These are phyloP conservation scores for Sporothrix variecibatus DNA, from an alignment of 2,329 filamentous ascomycete genomes.

Conservation along the genomic window DNA sequence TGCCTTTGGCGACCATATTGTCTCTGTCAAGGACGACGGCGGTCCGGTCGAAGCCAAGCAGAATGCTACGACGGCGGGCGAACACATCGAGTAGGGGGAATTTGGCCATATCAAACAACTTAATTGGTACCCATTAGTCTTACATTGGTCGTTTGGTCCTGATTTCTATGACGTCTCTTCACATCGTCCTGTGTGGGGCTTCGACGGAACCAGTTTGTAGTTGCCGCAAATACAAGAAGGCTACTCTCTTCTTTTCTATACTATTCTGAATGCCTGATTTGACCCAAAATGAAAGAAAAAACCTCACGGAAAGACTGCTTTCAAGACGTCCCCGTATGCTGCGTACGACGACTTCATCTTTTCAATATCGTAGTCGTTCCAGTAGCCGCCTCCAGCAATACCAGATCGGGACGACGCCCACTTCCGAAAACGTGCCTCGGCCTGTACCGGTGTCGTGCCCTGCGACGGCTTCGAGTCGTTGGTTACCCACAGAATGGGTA, in stretches of 20 bases:
- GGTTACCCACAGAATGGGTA: background rate
- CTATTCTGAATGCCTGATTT: too few relatives aligned
- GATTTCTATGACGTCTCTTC: too few relatives aligned
- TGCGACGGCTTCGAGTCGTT: background rate
- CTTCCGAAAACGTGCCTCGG: background rate
- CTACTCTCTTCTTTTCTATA: too few relatives aligned
- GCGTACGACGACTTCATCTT: background rate
- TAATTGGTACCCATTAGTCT: too few relatives aligned
- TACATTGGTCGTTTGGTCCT: too few relatives aligned
- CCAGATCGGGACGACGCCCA: background rate
- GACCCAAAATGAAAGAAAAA: too few relatives aligned
- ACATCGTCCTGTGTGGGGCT: too few relatives aligned
- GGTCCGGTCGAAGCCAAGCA: background rate
- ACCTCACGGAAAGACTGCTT: background rate
- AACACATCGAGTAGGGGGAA: too few relatives aligned
- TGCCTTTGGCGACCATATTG: slow-evolving; percentile 50
- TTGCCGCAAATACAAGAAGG: too few relatives aligned
- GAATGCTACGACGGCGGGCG: too few relatives aligned
- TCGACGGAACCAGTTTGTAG: too few relatives aligned
- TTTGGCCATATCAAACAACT: too few relatives aligned
- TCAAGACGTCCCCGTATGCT: background rate
- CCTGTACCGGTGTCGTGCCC: background rate
- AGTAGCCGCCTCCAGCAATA: background rate
- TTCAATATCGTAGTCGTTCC: slow-evolving; percentile 2
- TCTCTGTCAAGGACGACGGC: slow-evolving; percentile 31